Conservation (phyloP, 1,284 basidiomycete genomes). For the Cystobasidiaceae sp. region DNA sequence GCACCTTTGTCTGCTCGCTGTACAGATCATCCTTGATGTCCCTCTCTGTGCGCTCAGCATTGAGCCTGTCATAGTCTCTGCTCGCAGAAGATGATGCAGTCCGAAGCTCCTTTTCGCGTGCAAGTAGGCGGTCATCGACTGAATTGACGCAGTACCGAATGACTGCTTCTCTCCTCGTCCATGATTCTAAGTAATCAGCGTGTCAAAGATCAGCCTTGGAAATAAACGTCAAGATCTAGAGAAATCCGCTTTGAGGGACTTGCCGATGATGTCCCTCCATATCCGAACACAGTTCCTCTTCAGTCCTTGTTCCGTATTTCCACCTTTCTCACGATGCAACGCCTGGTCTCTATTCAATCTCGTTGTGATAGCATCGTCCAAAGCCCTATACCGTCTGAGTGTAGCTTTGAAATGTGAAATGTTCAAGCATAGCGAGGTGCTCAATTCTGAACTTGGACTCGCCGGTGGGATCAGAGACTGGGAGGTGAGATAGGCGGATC, state of each 20-base stretch:
- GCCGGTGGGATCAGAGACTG: slow-evolving; percentile 43
- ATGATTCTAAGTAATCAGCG: slow-evolving; percentile 7
- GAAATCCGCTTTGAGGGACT: background rate
- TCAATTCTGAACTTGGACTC: slow-evolving; percentile 42
- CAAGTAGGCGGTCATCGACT: slow-evolving; percentile 14
- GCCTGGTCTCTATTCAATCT: slow-evolving; percentile 28
- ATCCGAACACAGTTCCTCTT: slow-evolving; percentile 19
- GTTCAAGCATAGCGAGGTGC: slow-evolving; percentile 33
- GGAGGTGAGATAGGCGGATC: slow-evolving; percentile 25
- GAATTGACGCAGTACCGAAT: slow-evolving; percentile 19
- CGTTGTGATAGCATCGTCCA: slow-evolving; percentile 30
- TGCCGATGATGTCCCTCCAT: slow-evolving; percentile 27
- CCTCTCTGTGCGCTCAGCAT: slow-evolving; percentile 17
- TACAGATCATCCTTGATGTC: slow-evolving; percentile 14
- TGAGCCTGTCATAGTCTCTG: slow-evolving; percentile 20
- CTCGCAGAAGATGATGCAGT: background rate
- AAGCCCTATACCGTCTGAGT: slow-evolving; percentile 16
- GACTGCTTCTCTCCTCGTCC: slow-evolving; percentile 17
- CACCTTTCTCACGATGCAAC: slow-evolving; percentile 12
- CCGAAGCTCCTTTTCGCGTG: slow-evolving; percentile 12
- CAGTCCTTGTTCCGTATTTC: slow-evolving; percentile 16
- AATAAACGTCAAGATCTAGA: background rate
- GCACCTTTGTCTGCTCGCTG: slow-evolving; percentile 24
- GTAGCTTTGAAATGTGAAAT: slow-evolving; percentile 26
- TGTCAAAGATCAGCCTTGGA: background rate